Evolutionary conservation across 2,329 filamentous ascomycete genomes (phyloP).

Genomic region (Calycina herbarum): DNA sequence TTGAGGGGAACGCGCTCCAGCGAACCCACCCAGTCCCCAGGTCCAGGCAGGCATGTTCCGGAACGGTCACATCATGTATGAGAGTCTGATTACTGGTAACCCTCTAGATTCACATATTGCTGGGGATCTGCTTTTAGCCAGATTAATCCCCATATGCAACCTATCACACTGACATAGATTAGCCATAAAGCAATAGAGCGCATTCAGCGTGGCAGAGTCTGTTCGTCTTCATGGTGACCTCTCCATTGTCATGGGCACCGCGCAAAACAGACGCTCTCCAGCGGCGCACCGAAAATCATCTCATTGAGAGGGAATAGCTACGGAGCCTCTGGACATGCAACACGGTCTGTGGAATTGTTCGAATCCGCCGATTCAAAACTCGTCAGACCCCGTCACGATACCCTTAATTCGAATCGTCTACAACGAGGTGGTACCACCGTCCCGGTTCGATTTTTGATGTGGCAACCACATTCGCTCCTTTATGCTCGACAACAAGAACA

Average conservation of each 20-base stretch:
- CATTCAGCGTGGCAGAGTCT: slow-evolving; percentile 16
- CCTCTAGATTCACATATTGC: slow-evolving; percentile 24
- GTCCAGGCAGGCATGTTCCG: slow-evolving; percentile 20
- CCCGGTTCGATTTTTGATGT: slow-evolving; percentile 16
- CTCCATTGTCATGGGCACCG: slow-evolving; percentile 30
- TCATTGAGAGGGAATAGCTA: slow-evolving; percentile 10
- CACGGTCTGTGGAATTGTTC: slow-evolving; percentile 15
- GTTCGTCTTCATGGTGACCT: slow-evolving; percentile 21
- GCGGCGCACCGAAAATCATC: slow-evolving; percentile 24
- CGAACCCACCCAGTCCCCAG: slow-evolving; percentile 13
- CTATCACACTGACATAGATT: slow-evolving; percentile 28
- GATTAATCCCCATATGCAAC: slow-evolving; percentile 31
- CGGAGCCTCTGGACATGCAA: slow-evolving; percentile 15
- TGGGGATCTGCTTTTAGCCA: slow-evolving; percentile 31
- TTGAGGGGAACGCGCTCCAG: slow-evolving; percentile 21
- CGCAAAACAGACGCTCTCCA: slow-evolving; percentile 25
- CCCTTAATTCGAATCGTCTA: not conserved
- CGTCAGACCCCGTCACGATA: not conserved
- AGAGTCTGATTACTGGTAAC: slow-evolving; percentile 26
- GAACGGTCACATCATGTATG: slow-evolving; percentile 28
- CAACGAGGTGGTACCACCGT: slow-evolving; percentile 13
- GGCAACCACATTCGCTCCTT: slow-evolving; percentile 18
- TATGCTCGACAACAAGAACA: slow-evolving; percentile 27
- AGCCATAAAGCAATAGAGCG: slow-evolving; percentile 20
- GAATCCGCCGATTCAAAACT: slow-evolving; percentile 8